phyloP scores from a whole-genome alignment of 306 rosid species.

The Prunus fruticosa region DNA sequence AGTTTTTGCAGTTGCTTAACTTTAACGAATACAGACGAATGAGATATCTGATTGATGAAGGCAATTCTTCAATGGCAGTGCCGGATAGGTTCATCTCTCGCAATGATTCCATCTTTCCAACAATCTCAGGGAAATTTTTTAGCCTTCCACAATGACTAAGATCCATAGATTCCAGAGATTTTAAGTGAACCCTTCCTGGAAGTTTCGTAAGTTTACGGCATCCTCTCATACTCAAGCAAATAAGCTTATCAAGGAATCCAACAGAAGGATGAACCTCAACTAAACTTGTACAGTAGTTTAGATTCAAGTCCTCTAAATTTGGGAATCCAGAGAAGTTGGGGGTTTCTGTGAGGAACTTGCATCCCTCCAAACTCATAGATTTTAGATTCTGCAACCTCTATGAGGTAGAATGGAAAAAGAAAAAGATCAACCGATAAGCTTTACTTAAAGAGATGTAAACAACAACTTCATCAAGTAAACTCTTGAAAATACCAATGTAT shows the following conservation, averaged over 20 bases:
- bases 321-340: background rate
- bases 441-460: too few species aligned
- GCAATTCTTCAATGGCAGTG: background rate
- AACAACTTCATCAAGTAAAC: too few species aligned
- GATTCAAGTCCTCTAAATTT: background rate
- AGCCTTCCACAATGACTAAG: background rate
- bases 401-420: background rate
- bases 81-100: background rate
- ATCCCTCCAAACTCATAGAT: background rate
- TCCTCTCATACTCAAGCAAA: background rate
- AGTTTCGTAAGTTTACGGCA: background rate
- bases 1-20: background rate
- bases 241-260: background rate
- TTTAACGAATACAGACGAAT: background rate
- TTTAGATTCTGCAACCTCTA: background rate
- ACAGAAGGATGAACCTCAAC: background rate
- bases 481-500: too few species aligned
- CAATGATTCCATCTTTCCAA: background rate
- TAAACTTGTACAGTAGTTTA: background rate
- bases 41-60: background rate
- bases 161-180: background rate
- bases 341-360: background rate
- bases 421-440: background rate
- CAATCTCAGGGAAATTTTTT: constrained; percentile 1
- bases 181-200: background rate